Evolutionary conservation across 2,329 filamentous ascomycete genomes (phyloP), one percentile per base, ranked within the genome.

Genomic region (Colletotrichum truncatum): DNA sequence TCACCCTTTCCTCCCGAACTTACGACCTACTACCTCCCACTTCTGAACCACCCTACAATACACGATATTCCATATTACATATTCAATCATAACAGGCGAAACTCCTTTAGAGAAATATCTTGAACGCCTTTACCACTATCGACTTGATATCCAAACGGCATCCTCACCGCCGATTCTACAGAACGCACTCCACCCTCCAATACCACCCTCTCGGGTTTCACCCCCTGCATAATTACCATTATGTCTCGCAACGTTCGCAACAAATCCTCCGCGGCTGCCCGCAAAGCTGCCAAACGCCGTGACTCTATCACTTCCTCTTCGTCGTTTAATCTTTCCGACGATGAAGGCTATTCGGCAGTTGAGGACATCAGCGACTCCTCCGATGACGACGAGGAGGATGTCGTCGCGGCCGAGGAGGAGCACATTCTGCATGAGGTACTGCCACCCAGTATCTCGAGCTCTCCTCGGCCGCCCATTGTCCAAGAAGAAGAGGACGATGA

Each of bases 331-430:
- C 80, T 89, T 6, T 91, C 87, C 67, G 88, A 90, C 65, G 91
- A 93, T 53, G 88, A 85, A 56, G 90, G 88, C 60, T 93, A 94
- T 76, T 91, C 89, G 2, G 91, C 85, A 36, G 90, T 97, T 65
- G 92, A 95, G 74, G 88, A 93, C 53, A 91, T 97, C 66, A 92
- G 87, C 70, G 92, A 94, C 71, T 90, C 88, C 10, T 92, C 87
- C 57, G 87, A 94, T 67, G 90, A 93, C 68, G 92, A 95, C 75
- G 91, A 95, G 76, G 88, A 92, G 69, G 88, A 92, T 83, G 88
- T 95, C 60, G 87, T 91, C 73, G 87, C 89, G 83, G 85, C 89
- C 82, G 93, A 96, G 85, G 92, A 94, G 81, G 85, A 89, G 76
- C 87, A 90, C 70, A 93, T 94, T 67, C 77, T 78, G 60, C 78